A percentile compares a stretch with the other conserved stretches of the same genome.
phyloP scores from a whole-genome alignment of 306 rosid genomes.

The Ceratonia siliqua region DNA sequence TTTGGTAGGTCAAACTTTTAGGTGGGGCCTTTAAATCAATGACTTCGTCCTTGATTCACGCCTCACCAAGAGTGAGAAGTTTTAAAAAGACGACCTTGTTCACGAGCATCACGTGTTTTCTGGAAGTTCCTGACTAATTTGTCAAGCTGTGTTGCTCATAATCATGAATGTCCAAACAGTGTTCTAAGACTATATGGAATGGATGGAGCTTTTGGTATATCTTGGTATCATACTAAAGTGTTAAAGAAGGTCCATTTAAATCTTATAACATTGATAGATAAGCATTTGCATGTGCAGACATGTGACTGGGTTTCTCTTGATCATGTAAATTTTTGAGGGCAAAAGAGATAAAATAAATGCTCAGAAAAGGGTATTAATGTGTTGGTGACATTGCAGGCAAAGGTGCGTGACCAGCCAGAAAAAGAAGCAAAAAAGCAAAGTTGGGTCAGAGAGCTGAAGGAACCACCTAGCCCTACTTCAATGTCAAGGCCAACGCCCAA shows the following conservation, averaged over 20 bases:
- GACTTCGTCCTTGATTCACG: conserved; percentile 30
- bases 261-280: background rate
- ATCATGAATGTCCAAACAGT: background rate
- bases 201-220: conserved; percentile 34
- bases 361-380: conserved; percentile 18
- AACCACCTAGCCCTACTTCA: conserved; percentile 35
- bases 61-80: background rate
- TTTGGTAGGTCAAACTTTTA: conserved; percentile 2
- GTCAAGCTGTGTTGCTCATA: background rate
- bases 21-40: conserved; percentile 24
- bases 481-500: conserved; percentile 53
- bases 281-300: background rate
- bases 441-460: conserved; percentile 51
- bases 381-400: conserved; percentile 53
- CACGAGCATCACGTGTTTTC: background rate
- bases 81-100: background rate
- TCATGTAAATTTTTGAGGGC: too few species aligned
- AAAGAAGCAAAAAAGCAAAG: conserved; percentile 53
- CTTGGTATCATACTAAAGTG: conserved; percentile 22
- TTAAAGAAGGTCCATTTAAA: background rate
- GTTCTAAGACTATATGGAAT: background rate
- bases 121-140: background rate
- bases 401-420: conserved; percentile 43
- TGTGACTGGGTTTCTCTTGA: too few species aligned
- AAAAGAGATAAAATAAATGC: too few species aligned